Evolutionary conservation across 306 rosid species (phyloP).

Genomic region (Dryas alaskensis): DNA sequence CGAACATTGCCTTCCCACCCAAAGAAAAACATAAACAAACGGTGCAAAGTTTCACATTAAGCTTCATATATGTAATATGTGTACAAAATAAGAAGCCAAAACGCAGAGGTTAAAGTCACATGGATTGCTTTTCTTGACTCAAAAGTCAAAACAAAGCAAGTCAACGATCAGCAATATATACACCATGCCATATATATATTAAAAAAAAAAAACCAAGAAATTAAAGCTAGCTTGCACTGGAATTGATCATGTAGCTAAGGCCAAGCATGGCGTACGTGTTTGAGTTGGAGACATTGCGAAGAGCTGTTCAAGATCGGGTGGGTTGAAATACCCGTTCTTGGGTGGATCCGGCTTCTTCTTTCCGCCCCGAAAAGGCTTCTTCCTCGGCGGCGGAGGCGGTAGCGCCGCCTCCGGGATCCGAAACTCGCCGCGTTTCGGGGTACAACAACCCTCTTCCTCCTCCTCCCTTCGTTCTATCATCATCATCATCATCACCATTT

Average conservation of each 20-base stretch:
- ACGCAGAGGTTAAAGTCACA: no score
- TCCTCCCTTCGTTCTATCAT: background rate
- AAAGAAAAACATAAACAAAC: no score
- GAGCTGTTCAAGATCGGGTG: conserved; percentile 50
- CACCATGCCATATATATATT: background rate
- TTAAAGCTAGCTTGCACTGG: background rate
- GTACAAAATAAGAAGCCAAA: no score
- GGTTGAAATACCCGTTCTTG: conserved; percentile 49
- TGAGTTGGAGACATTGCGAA: conserved; percentile 31
- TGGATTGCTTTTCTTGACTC: no score
- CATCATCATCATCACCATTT: background rate
- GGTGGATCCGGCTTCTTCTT: conserved; percentile 33
- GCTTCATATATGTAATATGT: no score
- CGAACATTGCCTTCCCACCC: no score
- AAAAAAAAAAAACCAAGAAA: background rate
- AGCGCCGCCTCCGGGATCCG: conserved; percentile 38
- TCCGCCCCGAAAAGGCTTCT: conserved; percentile 38
- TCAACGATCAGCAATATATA: background rate
- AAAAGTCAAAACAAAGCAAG: background rate
- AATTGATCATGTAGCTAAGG: background rate
- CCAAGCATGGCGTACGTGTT: conserved; percentile 19
- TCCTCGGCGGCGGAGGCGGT: conserved; percentile 66
- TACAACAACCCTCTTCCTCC: conserved; percentile 33
- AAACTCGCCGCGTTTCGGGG: conserved; percentile 57
- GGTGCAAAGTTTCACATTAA: no score